Conservation (phyloP, 2,329 filamentous ascomycete species). For the Akanthomyces uredinophilus region DNA sequence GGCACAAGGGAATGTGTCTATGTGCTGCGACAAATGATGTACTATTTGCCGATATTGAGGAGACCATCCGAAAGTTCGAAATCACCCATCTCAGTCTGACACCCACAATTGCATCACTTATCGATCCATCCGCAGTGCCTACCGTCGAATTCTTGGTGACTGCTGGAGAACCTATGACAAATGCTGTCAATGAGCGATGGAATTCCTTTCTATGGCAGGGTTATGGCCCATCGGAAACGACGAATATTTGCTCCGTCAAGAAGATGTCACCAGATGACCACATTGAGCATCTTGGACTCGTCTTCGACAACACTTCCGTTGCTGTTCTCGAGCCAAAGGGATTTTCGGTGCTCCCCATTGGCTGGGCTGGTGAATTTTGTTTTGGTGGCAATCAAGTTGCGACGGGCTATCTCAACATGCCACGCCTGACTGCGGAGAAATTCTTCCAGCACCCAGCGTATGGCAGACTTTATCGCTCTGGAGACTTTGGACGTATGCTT, state of each 20-base stretch:
- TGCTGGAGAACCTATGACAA: conserved; percentile 74
- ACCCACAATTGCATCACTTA: conserved; percentile 74
- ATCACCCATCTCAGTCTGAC: conserved; percentile 83
- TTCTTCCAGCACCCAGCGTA: conserved; percentile 64
- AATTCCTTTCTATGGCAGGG: conserved; percentile 66
- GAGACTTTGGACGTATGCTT: conserved; percentile 76
- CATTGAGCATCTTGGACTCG: conserved; percentile 70
- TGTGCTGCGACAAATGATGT: conserved; percentile 71
- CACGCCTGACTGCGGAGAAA: conserved; percentile 56
- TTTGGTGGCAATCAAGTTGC: conserved; percentile 82
- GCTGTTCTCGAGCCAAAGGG: conserved; percentile 51
- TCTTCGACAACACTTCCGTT: conserved; percentile 70
- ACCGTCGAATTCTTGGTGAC: conserved; percentile 71
- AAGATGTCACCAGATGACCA: conserved; percentile 52
- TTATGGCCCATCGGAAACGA: conserved; percentile 81
- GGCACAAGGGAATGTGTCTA: conserved; percentile 71
- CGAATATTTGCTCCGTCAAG: conserved; percentile 79
- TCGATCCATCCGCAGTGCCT: conserved; percentile 64
- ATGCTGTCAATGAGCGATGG: conserved; percentile 67
- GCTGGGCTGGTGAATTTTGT: conserved; percentile 76
- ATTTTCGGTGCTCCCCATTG: conserved; percentile 56
- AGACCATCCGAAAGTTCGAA: conserved; percentile 54
- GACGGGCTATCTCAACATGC: conserved; percentile 65
- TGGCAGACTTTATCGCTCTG: conserved; percentile 75
- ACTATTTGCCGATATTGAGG: conserved; percentile 67